A percentile compares a stretch with the other conserved stretches of the same genome.
Evolutionary conservation across 2,329 filamentous ascomycete species (phyloP).

Genomic region (Zarea fungicola): DNA sequence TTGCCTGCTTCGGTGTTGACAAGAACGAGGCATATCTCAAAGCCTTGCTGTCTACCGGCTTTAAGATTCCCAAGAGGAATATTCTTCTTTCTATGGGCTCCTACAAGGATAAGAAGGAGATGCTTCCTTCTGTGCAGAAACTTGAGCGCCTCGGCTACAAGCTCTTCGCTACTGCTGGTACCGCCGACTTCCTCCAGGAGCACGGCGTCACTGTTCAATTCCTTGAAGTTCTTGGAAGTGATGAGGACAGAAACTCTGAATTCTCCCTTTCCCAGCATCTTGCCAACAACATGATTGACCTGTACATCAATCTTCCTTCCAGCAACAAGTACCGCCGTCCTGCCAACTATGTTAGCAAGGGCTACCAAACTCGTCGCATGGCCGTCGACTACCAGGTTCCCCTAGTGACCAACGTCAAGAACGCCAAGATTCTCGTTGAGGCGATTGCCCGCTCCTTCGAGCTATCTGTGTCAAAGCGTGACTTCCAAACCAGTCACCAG

Average conservation of each 20-base stretch:
- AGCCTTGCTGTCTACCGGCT: slow-evolving; percentile 89
- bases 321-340: slow-evolving; percentile 95
- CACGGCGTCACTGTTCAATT: slow-evolving; percentile 90
- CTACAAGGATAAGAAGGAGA: slow-evolving; percentile 96
- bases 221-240: slow-evolving; percentile 76
- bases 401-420: slow-evolving; percentile 97
- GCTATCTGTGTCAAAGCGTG: slow-evolving; percentile 73
- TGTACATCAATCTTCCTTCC: slow-evolving; percentile 99
- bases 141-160: slow-evolving; percentile 90
- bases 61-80: slow-evolving; percentile 93
- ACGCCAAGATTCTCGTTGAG: slow-evolving; percentile 94
- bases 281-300: slow-evolving; percentile 94
- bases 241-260: slow-evolving; percentile 85
- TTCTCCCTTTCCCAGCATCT: slow-evolving; percentile 96
- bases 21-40: slow-evolving; percentile 99
- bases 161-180: slow-evolving; percentile 92
- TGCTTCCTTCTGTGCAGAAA: slow-evolving; percentile 88
- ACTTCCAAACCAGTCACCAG: slow-evolving; percentile 87
- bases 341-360: slow-evolving; percentile 97
- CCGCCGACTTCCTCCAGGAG: slow-evolving; percentile 92
- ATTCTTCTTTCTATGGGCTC: slow-evolving; percentile 92
- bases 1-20: slow-evolving; percentile 90
- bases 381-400: slow-evolving; percentile 96
- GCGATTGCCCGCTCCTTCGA: slow-evolving; percentile 87
- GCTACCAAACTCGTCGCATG: slow-evolving; percentile 95